Base-by-base conservation (phyloP, 2,329 filamentous ascomycete species). In the Xylariaceae sp. region DNA sequence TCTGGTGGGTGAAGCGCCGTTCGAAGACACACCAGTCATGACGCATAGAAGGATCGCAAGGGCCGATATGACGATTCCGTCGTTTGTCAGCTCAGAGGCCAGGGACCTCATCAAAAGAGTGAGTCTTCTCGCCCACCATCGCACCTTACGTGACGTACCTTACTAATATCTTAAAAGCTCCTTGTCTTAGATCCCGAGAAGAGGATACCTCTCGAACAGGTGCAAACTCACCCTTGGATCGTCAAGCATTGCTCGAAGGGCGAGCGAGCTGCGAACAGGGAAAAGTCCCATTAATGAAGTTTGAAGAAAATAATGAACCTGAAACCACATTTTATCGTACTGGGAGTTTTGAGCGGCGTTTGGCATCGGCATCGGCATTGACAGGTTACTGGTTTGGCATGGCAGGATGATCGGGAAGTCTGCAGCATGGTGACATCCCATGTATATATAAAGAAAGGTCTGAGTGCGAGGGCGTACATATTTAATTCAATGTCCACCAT, bases 11-110 rank as follows among this genome's bases (percentile, higher is more conserved):
- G 89, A 96, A 70, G 93, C 93, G 13, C 93, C 93, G 0, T 98
- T 98, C 57, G 93, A 98, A 65, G 93, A 97, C 59, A 93, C 88
- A 2, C 88, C 88, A 4, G 80, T 91, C 48, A 95, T 95, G 87
- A 98, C 93, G 19, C 89, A 95, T 54, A 75, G 88, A 54, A 82
- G 90, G 58, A 98, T 98, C 64, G 80, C 83, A 4, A 75, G 88
- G 53, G 88, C 85, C 22, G 93, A 97, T 58, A 96, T 97, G 88
- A 85, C 85, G 0, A 83, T 97, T 37, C 93, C 93, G 3, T 83
- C 80, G 7, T 97, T 91, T 63, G 85, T 98, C 43, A 95, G 89
- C 62, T 69, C 86, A 0, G 93, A 97, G 68, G 93, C 90, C 33
- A 85, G 77, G 56, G 91, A 98, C 62, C 69, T 98, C 49, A 97